Conservation (phyloP, 2,329 filamentous ascomycete genomes). For the Didymellaceae sp. region DNA sequence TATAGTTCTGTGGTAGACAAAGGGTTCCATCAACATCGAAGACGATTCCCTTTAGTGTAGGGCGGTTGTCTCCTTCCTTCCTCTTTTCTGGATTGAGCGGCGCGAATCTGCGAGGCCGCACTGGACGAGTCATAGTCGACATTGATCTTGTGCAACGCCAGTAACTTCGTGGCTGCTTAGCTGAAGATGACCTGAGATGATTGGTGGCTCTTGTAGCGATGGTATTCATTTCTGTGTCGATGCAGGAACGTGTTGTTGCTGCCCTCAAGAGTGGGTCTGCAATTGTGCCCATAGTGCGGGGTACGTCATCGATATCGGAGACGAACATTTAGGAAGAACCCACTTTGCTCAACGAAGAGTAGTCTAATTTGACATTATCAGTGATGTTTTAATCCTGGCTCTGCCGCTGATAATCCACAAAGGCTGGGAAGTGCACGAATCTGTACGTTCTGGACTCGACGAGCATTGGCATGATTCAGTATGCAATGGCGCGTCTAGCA, state of each 20-base stretch:
- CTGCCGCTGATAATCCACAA: no score
- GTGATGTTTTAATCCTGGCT: no score
- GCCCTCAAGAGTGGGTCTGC: constrained; percentile 5
- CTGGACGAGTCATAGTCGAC: constrained; percentile 24
- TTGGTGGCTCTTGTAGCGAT: constrained; percentile 1
- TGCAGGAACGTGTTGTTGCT: constrained; percentile 8
- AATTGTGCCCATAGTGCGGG: constrained; percentile 2
- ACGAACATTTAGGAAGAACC: no score
- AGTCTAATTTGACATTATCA: no score
- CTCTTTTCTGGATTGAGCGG: constrained; percentile 52
- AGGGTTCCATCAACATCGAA: constrained; percentile 97
- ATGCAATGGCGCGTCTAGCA: no score
- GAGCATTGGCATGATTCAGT: no score
- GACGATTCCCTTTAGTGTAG: constrained; percentile 65
- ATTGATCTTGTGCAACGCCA: not conserved
- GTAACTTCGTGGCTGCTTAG: not conserved
- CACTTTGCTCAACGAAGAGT: no score
- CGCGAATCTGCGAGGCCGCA: constrained; percentile 56
- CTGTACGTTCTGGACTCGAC: no score
- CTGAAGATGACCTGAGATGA: not conserved
- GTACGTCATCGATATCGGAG: constrained; percentile 13
- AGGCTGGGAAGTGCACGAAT: no score
- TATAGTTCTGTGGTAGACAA: constrained; percentile 91
- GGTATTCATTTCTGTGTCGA: constrained; percentile 6
- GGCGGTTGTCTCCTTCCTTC: constrained; percentile 44